phyloP scores from a whole-genome alignment of 2,329 filamentous ascomycete genomes.

The Fusarium albidum region DNA sequence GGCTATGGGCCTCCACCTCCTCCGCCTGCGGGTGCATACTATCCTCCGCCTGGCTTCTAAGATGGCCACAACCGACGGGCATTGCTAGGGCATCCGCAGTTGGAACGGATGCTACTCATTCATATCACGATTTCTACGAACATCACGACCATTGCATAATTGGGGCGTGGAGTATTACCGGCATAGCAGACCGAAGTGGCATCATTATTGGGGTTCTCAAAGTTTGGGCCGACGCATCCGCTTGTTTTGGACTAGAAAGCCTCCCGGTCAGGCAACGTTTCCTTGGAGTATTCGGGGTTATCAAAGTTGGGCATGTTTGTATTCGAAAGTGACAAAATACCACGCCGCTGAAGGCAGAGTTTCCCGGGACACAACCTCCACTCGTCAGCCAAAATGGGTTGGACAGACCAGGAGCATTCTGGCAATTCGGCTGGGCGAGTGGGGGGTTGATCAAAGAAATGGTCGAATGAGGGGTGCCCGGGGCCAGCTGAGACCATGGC shows the following conservation, averaged over 20 bases:
- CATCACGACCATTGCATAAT: conserved; percentile 42
- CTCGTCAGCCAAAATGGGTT: background rate
- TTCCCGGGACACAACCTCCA: conserved; percentile 12
- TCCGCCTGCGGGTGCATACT: conserved; percentile 31
- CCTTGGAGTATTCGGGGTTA: conserved; percentile 39
- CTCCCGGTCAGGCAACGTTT: conserved; percentile 30
- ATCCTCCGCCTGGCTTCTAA: conserved; percentile 30
- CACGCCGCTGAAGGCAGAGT: conserved; percentile 36
- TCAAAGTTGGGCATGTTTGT: conserved; percentile 32
- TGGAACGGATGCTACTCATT: conserved; percentile 23
- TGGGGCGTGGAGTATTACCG: conserved; percentile 38
- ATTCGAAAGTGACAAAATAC: conserved; percentile 38
- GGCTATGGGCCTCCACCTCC: conserved; percentile 35
- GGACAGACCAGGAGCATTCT: background rate
- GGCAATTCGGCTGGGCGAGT: background rate
- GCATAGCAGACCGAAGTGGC: conserved; percentile 35
- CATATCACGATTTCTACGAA: conserved; percentile 40
- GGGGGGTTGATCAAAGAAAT: conserved; percentile 15
- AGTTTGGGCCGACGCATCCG: conserved; percentile 36
- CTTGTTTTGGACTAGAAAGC: conserved; percentile 34
- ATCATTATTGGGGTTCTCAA: conserved; percentile 35
- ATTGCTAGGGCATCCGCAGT: conserved; percentile 18
- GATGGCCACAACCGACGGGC: conserved; percentile 9
- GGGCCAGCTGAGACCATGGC: conserved; percentile 19
- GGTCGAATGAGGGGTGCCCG: conserved; percentile 26